Evolutionary conservation across 768 basidiomycete genomes (phyloP).

Genomic region (Auricularia sp.): DNA sequence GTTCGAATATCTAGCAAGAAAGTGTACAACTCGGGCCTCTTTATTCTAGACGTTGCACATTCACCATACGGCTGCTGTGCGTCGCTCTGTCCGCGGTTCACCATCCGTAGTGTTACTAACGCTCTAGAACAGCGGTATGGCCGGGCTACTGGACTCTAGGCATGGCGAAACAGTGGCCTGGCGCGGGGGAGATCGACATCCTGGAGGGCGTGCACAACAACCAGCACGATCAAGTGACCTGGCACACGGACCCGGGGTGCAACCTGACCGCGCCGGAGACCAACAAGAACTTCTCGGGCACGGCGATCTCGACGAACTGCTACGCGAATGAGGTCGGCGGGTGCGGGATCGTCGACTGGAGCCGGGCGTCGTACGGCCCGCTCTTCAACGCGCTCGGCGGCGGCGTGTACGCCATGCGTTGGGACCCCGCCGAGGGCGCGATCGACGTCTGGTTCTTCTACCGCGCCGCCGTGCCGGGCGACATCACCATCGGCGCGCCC

Average conservation of each 20-base stretch:
- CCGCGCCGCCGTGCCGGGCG: slow-evolving; percentile 61
- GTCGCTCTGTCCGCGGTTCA: slow-evolving; percentile 13
- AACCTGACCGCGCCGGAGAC: slow-evolving; percentile 36
- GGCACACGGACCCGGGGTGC: slow-evolving; percentile 38
- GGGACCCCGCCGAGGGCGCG: slow-evolving; percentile 53
- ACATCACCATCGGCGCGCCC: slow-evolving; percentile 52
- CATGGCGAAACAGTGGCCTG: not conserved
- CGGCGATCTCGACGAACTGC: slow-evolving; percentile 38
- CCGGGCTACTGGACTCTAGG: slow-evolving; percentile 61
- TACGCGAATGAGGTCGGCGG: slow-evolving; percentile 53
- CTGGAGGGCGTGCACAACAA: slow-evolving; percentile 82
- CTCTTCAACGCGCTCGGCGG: slow-evolving; percentile 72
- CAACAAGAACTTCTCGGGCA: slow-evolving; percentile 45
- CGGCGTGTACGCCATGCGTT: slow-evolving; percentile 83
- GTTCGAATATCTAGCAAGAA: slow-evolving; percentile 65
- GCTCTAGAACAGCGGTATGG: slow-evolving; percentile 50
- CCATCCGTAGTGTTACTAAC: not conserved
- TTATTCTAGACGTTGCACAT: slow-evolving; percentile 72
- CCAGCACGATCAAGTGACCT: slow-evolving; percentile 70
- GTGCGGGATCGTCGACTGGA: slow-evolving; percentile 72
- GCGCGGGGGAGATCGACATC: slow-evolving; percentile 65
- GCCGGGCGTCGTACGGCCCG: slow-evolving; percentile 73
- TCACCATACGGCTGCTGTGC: slow-evolving; percentile 86
- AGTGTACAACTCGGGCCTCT: slow-evolving; percentile 66
- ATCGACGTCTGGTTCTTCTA: slow-evolving; percentile 81